phyloP scores from a whole-genome alignment of 805 yeast species.

The Schizosaccharomyces lindneri region DNA sequence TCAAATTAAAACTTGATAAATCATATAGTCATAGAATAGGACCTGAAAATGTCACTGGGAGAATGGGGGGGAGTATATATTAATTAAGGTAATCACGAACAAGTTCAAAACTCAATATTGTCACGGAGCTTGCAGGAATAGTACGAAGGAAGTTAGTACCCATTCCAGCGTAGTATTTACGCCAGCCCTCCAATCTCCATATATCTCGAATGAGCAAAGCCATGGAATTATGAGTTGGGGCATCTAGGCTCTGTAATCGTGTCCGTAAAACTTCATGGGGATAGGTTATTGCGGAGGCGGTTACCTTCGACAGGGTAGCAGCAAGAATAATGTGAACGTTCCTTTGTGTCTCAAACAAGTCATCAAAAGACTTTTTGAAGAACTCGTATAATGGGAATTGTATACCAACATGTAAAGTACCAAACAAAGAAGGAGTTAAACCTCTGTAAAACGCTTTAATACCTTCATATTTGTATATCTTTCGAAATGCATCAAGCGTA shows the following conservation, averaged over 20 bases:
- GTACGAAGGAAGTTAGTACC: slow-evolving; percentile 68
- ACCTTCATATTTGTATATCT: slow-evolving; percentile 65
- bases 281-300: slow-evolving; percentile 68
- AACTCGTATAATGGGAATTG: slow-evolving; percentile 85
- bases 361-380: slow-evolving; percentile 24
- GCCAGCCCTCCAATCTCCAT: slow-evolving; percentile 41
- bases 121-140: slow-evolving; percentile 87
- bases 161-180: slow-evolving; percentile 77
- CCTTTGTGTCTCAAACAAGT: slow-evolving; percentile 5
- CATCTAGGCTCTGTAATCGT: slow-evolving; percentile 44
- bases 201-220: slow-evolving; percentile 13
- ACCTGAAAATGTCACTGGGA: neutral
- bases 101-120: slow-evolving; percentile 66
- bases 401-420: slow-evolving; percentile 75
- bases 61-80: neutral
- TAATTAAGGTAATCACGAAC: slow-evolving; percentile 9
- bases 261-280: slow-evolving; percentile 90
- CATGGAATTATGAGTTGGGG: neutral
- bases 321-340: slow-evolving; percentile 24
- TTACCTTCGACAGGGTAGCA: slow-evolving; percentile 58
- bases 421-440: slow-evolving; percentile 66
- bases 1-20: too few species aligned
- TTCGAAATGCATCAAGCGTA: slow-evolving; percentile 58
- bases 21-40: neutral
- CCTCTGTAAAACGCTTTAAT: slow-evolving; percentile 63